A percentile compares a stretch with the other conserved stretches of the same genome.
Evolutionary conservation across 75 land plant genomes (phyloP).

Genomic region (Isoetes taiwanensis): DNA sequence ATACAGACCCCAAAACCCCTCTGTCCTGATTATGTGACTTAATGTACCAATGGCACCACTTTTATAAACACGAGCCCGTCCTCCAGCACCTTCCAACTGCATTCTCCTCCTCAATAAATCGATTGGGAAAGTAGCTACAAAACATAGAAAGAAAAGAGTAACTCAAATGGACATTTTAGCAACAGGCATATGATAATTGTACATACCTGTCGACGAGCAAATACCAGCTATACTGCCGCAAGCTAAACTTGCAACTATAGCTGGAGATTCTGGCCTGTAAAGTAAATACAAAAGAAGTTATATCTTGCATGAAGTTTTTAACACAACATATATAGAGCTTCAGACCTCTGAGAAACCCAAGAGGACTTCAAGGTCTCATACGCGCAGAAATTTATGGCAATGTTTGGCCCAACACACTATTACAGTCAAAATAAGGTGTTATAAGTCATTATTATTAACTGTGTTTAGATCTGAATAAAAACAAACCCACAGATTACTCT

Average conservation of each 20-base stretch:
- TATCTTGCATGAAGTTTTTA: not conserved
- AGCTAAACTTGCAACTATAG: constrained; percentile 51
- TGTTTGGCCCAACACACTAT: constrained; percentile 93
- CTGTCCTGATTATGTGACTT: constrained; percentile 37
- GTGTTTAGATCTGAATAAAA: too few species aligned
- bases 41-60: constrained; percentile 59
- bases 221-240: constrained; percentile 92
- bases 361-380: constrained; percentile 69
- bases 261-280: constrained; percentile 58
- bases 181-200: not conserved
- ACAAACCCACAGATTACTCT: too few species aligned
- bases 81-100: constrained; percentile 86
- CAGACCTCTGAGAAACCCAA: constrained; percentile 59
- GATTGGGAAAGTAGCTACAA: constrained; percentile 47
- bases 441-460: too few species aligned
- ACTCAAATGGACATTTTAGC: too few species aligned
- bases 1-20: constrained; percentile 61
- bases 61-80: constrained; percentile 53
- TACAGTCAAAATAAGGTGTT: too few species aligned
- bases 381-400: constrained; percentile 83
- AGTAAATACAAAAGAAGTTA: not conserved
- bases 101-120: constrained; percentile 77
- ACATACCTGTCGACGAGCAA: constrained; percentile 83
- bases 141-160: not conserved
- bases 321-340: not conserved